These are phyloP conservation scores for Quillaja saponaria DNA, from an alignment of 306 rosid species.

Conservation along the genomic window DNA sequence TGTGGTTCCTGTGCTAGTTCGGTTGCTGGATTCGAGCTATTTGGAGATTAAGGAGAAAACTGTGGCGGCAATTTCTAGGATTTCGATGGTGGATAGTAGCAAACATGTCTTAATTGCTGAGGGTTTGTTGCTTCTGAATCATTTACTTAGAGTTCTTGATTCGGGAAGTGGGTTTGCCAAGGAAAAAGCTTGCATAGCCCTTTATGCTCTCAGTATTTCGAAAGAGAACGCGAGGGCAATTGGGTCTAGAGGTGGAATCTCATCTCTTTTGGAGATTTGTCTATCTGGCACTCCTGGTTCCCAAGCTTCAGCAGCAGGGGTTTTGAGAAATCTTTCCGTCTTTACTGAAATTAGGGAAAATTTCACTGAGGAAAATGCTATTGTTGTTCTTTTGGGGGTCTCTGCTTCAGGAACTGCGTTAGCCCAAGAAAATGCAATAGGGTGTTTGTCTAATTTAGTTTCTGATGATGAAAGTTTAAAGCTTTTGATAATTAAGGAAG, in stretches of 20 bases:
- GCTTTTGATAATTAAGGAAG: conserved; percentile 59
- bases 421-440: conserved; percentile 77
- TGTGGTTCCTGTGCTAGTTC: conserved; percentile 72
- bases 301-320: conserved; percentile 79
- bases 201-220: conserved; percentile 59
- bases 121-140: conserved; percentile 71
- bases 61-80: conserved; percentile 70
- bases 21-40: conserved; percentile 62
- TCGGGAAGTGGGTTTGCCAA: conserved; percentile 76
- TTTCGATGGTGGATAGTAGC: conserved; percentile 70
- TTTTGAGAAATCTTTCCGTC: conserved; percentile 64
- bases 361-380: conserved; percentile 68
- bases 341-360: conserved; percentile 65
- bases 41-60: conserved; percentile 63
- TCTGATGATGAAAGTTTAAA: conserved; percentile 57
- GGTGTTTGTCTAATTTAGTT: conserved; percentile 70
- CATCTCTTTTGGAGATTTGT: conserved; percentile 87
- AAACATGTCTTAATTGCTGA: conserved; percentile 64
- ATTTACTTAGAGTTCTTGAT: conserved; percentile 69
- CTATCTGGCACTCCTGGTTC: conserved; percentile 85
- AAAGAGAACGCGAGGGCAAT: conserved; percentile 82
- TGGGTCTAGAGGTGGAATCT: conserved; percentile 85
- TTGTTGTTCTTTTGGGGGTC: conserved; percentile 60
- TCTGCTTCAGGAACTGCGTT: conserved; percentile 68
- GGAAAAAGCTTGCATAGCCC: conserved; percentile 76